These are phyloP conservation scores for Chenopodium suecicum DNA, from an alignment of 148 eudicot species.

Conservation along the genomic window DNA sequence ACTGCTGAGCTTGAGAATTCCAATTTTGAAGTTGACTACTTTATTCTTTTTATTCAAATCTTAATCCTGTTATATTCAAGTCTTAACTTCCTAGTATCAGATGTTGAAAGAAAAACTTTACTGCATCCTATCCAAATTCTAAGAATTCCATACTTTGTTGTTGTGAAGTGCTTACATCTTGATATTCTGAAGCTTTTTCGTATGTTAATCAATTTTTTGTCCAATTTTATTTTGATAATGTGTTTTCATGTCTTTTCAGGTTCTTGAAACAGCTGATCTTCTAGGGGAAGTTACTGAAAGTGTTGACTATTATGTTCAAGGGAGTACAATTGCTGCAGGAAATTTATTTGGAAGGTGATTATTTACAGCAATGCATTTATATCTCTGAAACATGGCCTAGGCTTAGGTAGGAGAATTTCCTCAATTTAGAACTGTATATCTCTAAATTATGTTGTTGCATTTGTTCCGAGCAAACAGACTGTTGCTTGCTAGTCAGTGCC, in stretches of 20 bases:
- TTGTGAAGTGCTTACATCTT: background rate
- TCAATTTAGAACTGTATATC: background rate
- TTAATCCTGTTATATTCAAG: background rate
- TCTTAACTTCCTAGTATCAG: background rate
- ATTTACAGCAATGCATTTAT: slow-evolving; percentile 5
- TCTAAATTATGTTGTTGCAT: background rate
- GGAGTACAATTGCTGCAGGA: slow-evolving; percentile 94
- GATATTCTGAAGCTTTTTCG: background rate
- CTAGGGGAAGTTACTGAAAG: slow-evolving; percentile 96
- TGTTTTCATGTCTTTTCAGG: slow-evolving; percentile 38
- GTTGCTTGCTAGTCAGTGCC: slow-evolving; percentile 14
- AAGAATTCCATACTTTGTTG: background rate
- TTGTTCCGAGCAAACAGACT: background rate
- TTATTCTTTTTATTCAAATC: no score
- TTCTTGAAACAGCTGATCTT: slow-evolving; percentile 83
- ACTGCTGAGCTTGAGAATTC: background rate
- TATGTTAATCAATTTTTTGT: slow-evolving; percentile 10
- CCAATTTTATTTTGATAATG: background rate
- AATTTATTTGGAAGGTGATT: slow-evolving; percentile 93
- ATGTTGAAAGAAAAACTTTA: background rate
- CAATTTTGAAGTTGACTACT: background rate
- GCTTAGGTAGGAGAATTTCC: background rate
- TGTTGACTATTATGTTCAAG: slow-evolving; percentile 92
- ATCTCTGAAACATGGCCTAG: background rate
- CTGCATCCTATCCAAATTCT: background rate